A percentile compares a stretch with the other conserved stretches of the same genome.
These are phyloP conservation scores for Pyrenophora seminiperda DNA, from an alignment of 2,329 filamentous ascomycete genomes.

Conservation along the genomic window DNA sequence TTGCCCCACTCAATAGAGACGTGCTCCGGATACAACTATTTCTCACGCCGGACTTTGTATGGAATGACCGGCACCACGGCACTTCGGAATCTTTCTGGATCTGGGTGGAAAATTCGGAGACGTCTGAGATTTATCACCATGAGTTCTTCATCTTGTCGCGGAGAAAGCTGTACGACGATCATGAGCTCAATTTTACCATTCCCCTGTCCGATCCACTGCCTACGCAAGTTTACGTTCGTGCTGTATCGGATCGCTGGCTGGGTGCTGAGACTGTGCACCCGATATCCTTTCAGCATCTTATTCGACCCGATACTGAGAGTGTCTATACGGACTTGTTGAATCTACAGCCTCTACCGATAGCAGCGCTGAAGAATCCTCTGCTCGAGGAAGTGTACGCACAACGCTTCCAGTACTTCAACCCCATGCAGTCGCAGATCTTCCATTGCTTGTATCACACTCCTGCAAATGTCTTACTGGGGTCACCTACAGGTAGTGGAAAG, in stretches of 20 bases:
- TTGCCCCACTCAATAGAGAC: slow-evolving; percentile 92
- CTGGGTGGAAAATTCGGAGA: slow-evolving; percentile 98
- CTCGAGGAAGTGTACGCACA: slow-evolving; percentile 87
- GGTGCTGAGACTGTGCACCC: slow-evolving; percentile 95
- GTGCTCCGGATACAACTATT: slow-evolving; percentile 88
- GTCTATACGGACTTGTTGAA: slow-evolving; percentile 94
- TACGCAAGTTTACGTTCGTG: slow-evolving; percentile 93
- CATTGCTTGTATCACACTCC: slow-evolving; percentile 93
- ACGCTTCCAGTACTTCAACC: slow-evolving; percentile 96
- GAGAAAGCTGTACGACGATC: slow-evolving; percentile 90
- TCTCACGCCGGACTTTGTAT: slow-evolving; percentile 86
- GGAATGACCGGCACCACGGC: slow-evolving; percentile 94
- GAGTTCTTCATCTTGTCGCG: slow-evolving; percentile 94
- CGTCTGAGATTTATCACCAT: slow-evolving; percentile 95
- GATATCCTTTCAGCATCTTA: slow-evolving; percentile 96
- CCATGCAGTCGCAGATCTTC: slow-evolving; percentile 99
- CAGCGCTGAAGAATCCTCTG: slow-evolving; percentile 82
- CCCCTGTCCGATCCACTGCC: slow-evolving; percentile 91
- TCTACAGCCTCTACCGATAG: slow-evolving; percentile 84
- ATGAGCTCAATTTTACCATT: slow-evolving; percentile 97
- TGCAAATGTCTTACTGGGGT: slow-evolving; percentile 90
- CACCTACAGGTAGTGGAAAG: slow-evolving; percentile 95
- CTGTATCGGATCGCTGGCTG: slow-evolving; percentile 93
- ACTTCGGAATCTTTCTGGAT: slow-evolving; percentile 97
- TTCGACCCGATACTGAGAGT: slow-evolving; percentile 95